These are phyloP conservation scores for Erysimum cheiranthoides DNA, from an alignment of 345 rosid species.

Conservation along the genomic window DNA sequence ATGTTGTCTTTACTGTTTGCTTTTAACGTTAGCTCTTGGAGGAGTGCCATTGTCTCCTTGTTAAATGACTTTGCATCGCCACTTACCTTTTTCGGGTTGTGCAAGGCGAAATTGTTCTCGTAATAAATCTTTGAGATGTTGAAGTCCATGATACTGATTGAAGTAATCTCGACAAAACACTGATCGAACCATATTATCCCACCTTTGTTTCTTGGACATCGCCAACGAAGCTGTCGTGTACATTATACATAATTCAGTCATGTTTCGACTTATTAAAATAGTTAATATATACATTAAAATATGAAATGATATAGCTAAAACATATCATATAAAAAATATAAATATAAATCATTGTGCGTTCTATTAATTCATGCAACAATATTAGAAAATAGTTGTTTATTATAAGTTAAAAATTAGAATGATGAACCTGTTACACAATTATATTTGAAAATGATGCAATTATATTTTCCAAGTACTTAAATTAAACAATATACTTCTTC, in stretches of 20 bases:
- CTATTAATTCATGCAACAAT: not conserved
- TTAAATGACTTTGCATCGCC: conserved; percentile 42
- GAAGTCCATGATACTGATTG: conserved; percentile 38
- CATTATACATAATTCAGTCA: not conserved
- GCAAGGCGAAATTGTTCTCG: conserved; percentile 41
- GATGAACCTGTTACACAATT: too few relatives aligned
- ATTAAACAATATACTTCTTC: too few relatives aligned
- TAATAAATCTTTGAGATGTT: conserved; percentile 42
- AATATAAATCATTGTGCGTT: not conserved
- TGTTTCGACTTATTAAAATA: too few relatives aligned
- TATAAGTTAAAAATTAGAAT: too few relatives aligned
- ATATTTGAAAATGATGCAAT: too few relatives aligned
- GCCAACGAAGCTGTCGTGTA: conserved; percentile 15
- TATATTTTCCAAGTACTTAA: too few relatives aligned
- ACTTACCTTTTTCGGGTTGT: conserved; percentile 36
- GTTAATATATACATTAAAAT: too few relatives aligned
- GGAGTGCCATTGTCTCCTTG: not conserved
- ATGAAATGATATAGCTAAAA: too few relatives aligned
- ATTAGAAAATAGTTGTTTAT: too few relatives aligned
- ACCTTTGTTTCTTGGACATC: conserved; percentile 37
- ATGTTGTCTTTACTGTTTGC: not conserved
- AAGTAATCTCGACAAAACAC: conserved; percentile 57
- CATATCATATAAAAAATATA: too few relatives aligned
- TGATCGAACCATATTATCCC: conserved; percentile 56
- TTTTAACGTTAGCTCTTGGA: not conserved